A percentile compares a stretch with the other conserved stretches of the same genome.
phyloP scores from a whole-genome alignment of 1,284 basidiomycete species.

The Ustilago sp. region DNA sequence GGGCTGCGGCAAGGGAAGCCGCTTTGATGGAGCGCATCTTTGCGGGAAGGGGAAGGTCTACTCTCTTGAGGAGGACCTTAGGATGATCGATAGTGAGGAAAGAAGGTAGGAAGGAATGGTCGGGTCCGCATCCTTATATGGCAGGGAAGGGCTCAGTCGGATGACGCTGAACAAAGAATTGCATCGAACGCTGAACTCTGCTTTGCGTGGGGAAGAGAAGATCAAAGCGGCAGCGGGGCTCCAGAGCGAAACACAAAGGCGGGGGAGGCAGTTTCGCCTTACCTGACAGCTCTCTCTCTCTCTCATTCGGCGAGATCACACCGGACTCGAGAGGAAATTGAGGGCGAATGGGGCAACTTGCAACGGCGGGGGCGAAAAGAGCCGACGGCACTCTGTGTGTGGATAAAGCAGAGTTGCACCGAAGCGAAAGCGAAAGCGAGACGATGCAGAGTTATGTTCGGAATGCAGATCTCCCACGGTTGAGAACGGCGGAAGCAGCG shows the following conservation, averaged over 20 bases:
- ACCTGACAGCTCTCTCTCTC: not conserved
- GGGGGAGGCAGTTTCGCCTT: not conserved
- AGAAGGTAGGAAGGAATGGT: not conserved
- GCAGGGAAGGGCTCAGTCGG: not conserved
- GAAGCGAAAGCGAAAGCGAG: slow-evolving; percentile 1
- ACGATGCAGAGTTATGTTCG: not conserved
- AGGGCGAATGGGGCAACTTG: not conserved
- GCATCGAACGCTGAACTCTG: no score
- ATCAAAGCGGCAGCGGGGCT: slow-evolving; percentile 1
- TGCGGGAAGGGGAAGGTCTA: not conserved
- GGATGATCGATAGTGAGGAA: not conserved
- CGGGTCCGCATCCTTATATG: not conserved
- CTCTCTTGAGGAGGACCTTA: slow-evolving; percentile 3
- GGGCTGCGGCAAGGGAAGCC: slow-evolving; percentile 28
- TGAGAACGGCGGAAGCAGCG: not conserved
- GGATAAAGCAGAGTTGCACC: slow-evolving; percentile 3
- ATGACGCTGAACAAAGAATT: not conserved
- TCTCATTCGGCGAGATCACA: not conserved
- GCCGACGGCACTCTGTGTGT: not conserved
- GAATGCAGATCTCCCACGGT: slow-evolving; percentile 16
- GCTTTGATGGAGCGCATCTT: slow-evolving; percentile 38
- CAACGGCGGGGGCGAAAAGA: not conserved
- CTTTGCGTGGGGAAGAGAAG: not conserved
- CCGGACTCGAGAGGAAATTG: not conserved
- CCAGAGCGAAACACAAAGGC: not conserved